phyloP scores from a whole-genome alignment of 345 rosid species.

The Pistacia atlantica region DNA sequence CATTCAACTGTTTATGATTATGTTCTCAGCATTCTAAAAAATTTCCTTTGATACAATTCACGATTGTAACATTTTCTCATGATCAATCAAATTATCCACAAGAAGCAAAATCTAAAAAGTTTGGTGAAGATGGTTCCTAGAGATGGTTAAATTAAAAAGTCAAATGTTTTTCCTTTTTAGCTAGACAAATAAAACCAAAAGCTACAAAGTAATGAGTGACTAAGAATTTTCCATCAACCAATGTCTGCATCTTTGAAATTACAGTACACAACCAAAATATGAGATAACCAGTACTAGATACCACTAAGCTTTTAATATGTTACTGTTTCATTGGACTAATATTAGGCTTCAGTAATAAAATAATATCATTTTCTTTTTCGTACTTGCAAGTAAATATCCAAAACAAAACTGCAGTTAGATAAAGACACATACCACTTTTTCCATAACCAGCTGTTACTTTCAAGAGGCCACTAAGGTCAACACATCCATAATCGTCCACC shows the following conservation, averaged over 20 bases:
- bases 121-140: not conserved
- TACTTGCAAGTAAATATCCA: not conserved
- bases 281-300: not conserved
- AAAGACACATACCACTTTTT: slow-evolving; percentile 41
- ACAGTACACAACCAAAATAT: not conserved
- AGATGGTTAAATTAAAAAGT: not conserved
- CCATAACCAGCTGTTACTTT: slow-evolving; percentile 66
- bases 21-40: not conserved
- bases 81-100: not conserved
- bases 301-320: not conserved
- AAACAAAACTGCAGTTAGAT: not conserved
- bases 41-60: too few species aligned
- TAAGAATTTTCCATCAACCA: too few species aligned
- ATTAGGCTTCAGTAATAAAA: not conserved
- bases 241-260: not conserved
- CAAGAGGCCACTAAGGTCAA: slow-evolving; percentile 62
- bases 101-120: not conserved
- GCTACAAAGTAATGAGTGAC: not conserved
- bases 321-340: not conserved
- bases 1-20: not conserved
- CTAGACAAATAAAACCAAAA: not conserved
- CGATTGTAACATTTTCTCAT: too few species aligned
- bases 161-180: not conserved
- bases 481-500: slow-evolving; percentile 58
- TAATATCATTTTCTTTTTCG: not conserved